Evolutionary conservation across 2,329 filamentous ascomycete genomes (phyloP), one percentile per base, ranked within the genome.

Genomic region (Fusarium chaquense): DNA sequence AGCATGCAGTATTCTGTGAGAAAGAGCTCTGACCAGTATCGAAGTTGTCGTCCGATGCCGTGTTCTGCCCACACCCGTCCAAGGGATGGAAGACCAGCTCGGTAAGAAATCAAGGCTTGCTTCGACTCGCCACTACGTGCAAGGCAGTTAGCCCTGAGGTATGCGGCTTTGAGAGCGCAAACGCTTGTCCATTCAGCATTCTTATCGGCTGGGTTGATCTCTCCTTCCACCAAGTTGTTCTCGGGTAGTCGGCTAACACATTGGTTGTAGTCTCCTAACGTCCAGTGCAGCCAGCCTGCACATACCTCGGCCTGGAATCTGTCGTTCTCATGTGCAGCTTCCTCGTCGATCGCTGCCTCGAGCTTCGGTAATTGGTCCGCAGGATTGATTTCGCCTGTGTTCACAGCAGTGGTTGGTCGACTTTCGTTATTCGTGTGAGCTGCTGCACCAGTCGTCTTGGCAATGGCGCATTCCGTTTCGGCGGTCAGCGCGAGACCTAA

Each of bases 241-340:
- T 83, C 84, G 6, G 93, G 92, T 16, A 97, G 82, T 59, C 83
- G 86, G 36, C 82, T 81, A 13, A 72, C 66, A 57, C 43, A 87
- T 80, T 38, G 91, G 1, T 82, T 83, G 69, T 91, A 91, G 72
- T 97, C 91, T 35, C 88, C 89, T 55, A 91, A 80, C 11, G 89
- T 87, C 89, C 92, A 97, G 76, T 97, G 89, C 73, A 97, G 84
- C 92, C 94, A 97, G 57, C 90, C 94, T 45, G 95, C 79, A 78
- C 93, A 96, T 53, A 96, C 90, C 65, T 89, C 90, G 33, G 93
- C 94, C 79, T 97, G 93, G 72, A 95, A 91, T 56, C 81, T 83
- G 71, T 91, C 89, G 76, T 90, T 86, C 15, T 79, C 78, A 69
- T 84, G 80, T 10, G 76, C 76, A 7, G 82, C 80, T 73, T 90